phyloP scores from a whole-genome alignment of 768 basidiomycete species.

The Russula foetens region DNA sequence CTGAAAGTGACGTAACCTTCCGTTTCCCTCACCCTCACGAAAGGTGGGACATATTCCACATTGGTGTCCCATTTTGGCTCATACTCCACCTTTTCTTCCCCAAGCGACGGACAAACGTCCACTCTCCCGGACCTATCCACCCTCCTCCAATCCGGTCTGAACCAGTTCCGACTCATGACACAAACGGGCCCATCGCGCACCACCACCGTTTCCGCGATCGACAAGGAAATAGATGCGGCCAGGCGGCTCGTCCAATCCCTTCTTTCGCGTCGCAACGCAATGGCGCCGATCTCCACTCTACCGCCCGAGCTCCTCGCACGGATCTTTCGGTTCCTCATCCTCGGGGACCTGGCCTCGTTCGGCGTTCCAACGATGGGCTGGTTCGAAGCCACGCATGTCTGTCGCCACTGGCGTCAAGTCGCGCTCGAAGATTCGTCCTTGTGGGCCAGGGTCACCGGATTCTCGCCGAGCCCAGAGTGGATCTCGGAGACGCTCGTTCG shows the following conservation, averaged over 20 bases:
- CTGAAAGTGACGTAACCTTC: not conserved
- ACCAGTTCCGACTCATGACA: not conserved
- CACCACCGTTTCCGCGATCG: not conserved
- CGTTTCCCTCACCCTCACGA: not conserved
- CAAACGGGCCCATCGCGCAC: not conserved
- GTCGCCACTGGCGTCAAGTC: constrained; percentile 4
- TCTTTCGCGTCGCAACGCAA: constrained; percentile 6
- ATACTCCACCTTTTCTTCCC: not conserved
- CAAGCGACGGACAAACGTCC: not conserved
- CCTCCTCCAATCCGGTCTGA: not conserved
- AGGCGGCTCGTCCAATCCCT: not conserved
- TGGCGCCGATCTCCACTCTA: not conserved
- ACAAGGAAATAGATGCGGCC: not conserved
- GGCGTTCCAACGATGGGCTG: too few relatives aligned
- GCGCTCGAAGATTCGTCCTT: constrained; percentile 4
- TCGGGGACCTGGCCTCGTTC: not conserved
- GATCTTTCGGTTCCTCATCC: not conserved
- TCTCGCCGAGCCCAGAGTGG: not conserved
- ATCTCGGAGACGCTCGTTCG: constrained; percentile 1
- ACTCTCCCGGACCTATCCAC: not conserved
- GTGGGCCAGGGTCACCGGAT: constrained; percentile 2
- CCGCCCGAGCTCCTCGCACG: constrained; percentile 9
- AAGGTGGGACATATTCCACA: not conserved
- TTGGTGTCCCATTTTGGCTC: not conserved
- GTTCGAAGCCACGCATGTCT: constrained; percentile 5